Conservation (phyloP, 2,329 filamentous ascomycete genomes). For the Sporothrix pallida region DNA sequence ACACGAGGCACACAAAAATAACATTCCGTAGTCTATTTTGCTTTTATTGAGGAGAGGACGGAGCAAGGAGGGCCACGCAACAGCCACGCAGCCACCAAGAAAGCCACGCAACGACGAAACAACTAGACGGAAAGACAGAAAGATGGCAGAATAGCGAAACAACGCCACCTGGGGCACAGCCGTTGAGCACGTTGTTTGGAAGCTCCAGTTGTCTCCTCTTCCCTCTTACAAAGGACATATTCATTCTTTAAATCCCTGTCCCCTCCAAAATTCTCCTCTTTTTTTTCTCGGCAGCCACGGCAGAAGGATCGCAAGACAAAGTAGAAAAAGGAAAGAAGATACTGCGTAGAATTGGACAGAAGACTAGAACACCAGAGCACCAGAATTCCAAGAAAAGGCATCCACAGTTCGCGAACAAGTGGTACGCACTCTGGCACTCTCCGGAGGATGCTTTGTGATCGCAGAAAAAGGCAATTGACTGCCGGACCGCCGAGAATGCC, state of each 20-base stretch:
- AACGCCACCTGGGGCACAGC: background rate
- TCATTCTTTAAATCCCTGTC: background rate
- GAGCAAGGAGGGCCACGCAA: background rate
- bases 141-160: background rate
- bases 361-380: background rate
- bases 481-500: background rate
- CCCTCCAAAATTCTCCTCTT: background rate
- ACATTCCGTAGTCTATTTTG: no score
- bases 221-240: no score
- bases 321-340: background rate
- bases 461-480: background rate
- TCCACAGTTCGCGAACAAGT: background rate
- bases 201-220: background rate
- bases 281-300: background rate
- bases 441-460: background rate
- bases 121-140: no score
- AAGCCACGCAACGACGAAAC: background rate
- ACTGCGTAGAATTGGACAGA: no score
- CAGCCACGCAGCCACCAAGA: conserved; percentile 13
- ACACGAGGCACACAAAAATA: no score
- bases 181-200: background rate
- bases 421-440: background rate
- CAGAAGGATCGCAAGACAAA: background rate
- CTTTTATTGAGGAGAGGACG: no score
- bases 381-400: background rate